Evolutionary conservation across 2,329 filamentous ascomycete genomes (phyloP), one percentile per base, ranked within the genome.

Genomic region (Orbilia quercus): DNA sequence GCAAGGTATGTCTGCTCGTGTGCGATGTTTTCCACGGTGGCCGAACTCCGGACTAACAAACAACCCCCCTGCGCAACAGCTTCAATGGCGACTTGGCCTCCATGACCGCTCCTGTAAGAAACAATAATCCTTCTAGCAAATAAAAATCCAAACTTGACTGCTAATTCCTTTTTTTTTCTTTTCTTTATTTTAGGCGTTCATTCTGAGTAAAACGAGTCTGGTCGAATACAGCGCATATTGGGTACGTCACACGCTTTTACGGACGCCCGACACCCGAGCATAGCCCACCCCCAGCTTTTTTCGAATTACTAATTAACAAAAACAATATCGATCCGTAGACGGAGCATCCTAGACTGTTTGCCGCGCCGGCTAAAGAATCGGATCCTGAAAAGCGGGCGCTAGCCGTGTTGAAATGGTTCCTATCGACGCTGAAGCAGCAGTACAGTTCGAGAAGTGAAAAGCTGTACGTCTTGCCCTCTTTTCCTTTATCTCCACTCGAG

Each of bases 391-490:
- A 92, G 83, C 88, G 94, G 74, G 89, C 91, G 18, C 82, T 96
- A 76, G 84, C 94, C 34, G 94, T 98, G n/a, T 84, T 97, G 78
- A 96, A 94, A 82, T 98, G 94, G 94, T 98, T 97, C 83, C 83
- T 98, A 63, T 93, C 89, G 79, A 96, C 93, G 2, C 84, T 98
- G 58, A 96, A 95, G 83, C 91, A 96, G 81, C 92, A 96, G 80
- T 90, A 90, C 80, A 86, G 75, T 59, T 78, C 76, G 23, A 75
- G 77, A 55, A 78, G 69, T 47, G 76, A 78, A 64, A 78, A 78
- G 64, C 75, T 78, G 76, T 78, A 69, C 34, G 65, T 58, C 36
- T 9, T 40, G 28, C 14, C 40, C 25, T 23, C 36, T 23, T 18
- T 23, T 9, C 12, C 47, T 18, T 42, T 51, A 36, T 34, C n/a